Evolutionary conservation across 345 rosid species (phyloP), one percentile per base, ranked within the genome.

Genomic region (Physaria fendleri): DNA sequence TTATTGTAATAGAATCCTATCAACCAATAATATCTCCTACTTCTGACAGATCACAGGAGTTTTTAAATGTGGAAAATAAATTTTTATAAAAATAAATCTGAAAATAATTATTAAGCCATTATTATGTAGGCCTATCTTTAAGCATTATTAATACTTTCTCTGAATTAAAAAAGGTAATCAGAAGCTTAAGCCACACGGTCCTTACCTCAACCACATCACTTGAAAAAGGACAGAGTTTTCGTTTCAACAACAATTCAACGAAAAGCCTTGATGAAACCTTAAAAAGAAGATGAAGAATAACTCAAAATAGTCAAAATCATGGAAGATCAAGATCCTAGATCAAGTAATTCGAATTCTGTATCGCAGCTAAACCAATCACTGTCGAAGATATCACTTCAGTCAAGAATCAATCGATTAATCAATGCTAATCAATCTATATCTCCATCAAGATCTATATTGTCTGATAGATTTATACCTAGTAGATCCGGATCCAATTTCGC

Each of bases 401-500:
- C 56, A 29, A 81, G 82, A 64, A 78, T 89, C 56, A 78, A 66
- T 66, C 90, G 89, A 24, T 46, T 93, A 71, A 79, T 93, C 62
- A 93, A 93, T 59, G 80, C 86, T 35, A 75, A 69, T 58, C 86
- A 87, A 57, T 59, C 74, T 41, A 74, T 49, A 9, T 79, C 89
- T 0, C 95, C 95, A 21, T 93, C 94, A 20, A 72, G 87, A 50
- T 66, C 87, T 2, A 89, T 93, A 67, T 87, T 74, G 78, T 88
- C 91, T 56, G 97, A 89, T 38, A 74, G 97, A 71, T 93, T 93
- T 65, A 93, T 93, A 14, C 97, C 99, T 35, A 80, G 91, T 73
- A 82, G 97, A 87, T 86, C 97, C 48, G 81, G 82, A 66, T 93
- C 97, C 47, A 93, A 93, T 72, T 90, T 87, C 59, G 82, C 79